Percentiles rank a stretch among this genome's conserved stretches.
Evolutionary conservation across 225 moss, liverwort and hornwort species (phyloP).

Genomic region (Physcomitrium patens): DNA sequence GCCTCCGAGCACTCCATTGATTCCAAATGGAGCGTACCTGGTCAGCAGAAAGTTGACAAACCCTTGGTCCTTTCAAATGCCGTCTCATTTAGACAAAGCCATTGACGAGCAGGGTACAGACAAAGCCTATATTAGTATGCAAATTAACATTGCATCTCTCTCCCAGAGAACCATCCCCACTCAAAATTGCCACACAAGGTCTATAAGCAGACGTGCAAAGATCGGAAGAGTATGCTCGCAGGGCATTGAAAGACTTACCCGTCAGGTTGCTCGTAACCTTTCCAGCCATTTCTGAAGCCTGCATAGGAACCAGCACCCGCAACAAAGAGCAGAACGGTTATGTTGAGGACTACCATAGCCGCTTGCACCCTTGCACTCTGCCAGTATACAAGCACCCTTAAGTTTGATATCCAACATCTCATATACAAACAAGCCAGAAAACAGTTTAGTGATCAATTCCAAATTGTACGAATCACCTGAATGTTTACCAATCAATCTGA

Average conservation of each 20-base stretch:
- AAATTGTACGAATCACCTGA: background rate
- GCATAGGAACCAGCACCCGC: slow-evolving; percentile 73
- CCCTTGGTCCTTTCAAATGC: background rate
- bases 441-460: too few relatives aligned
- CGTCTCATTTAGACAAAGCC: background rate
- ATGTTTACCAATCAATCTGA: background rate
- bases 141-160: background rate
- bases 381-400: slow-evolving; percentile 10
- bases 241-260: slow-evolving; percentile 49
- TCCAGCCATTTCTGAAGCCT: slow-evolving; percentile 83
- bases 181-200: background rate
- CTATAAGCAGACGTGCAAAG: too few relatives aligned
- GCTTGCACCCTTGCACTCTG: slow-evolving; percentile 95
- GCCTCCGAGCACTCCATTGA: slow-evolving; percentile 88
- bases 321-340: slow-evolving; percentile 85
- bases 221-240: background rate
- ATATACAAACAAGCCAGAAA: background rate
- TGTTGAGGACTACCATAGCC: slow-evolving; percentile 74
- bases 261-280: slow-evolving; percentile 78
- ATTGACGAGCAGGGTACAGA: background rate
- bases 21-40: slow-evolving; percentile 86
- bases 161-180: background rate
- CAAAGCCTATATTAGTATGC: background rate
- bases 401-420: background rate
- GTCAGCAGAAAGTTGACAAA: background rate